These are phyloP conservation scores for Prunus campanulata DNA, from an alignment of 306 rosid species.

Conservation along the genomic window DNA sequence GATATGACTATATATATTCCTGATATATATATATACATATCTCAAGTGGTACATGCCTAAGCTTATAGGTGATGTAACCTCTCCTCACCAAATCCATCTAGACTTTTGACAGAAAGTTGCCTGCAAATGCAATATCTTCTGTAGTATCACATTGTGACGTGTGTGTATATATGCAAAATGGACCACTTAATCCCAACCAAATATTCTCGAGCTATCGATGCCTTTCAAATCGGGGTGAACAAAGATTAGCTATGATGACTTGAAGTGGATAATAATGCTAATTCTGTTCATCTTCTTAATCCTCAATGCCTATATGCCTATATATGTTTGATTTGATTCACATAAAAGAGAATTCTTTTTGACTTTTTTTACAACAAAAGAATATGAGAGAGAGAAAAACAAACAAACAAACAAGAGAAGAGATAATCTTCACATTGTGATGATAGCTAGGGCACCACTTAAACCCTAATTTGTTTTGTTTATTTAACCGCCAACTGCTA, in stretches of 20 bases:
- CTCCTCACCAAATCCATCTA: background rate
- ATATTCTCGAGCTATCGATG: constrained; percentile 17
- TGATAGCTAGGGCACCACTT: constrained; percentile 1
- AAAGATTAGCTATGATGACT: background rate
- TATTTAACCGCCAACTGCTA: constrained; percentile 38
- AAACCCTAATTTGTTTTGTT: background rate
- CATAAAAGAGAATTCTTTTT: constrained; percentile 3
- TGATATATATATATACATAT: too few relatives aligned
- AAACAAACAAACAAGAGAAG: background rate
- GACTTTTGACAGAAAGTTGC: background rate
- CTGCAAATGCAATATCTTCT: background rate
- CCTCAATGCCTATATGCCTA: background rate
- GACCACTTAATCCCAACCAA: constrained; percentile 25
- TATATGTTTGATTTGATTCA: constrained; percentile 20
- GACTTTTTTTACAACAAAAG: background rate
- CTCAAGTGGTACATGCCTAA: too few relatives aligned
- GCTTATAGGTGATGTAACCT: too few relatives aligned
- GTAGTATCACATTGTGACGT: too few relatives aligned
- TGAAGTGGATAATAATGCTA: background rate
- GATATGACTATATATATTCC: too few relatives aligned
- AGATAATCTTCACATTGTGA: constrained; percentile 1
- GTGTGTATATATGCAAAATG: background rate
- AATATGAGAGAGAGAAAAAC: background rate
- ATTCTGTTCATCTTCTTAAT: background rate
- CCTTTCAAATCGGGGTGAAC: background rate